Conservation (phyloP, 345 rosid genomes). For the Murraya koenigii region DNA sequence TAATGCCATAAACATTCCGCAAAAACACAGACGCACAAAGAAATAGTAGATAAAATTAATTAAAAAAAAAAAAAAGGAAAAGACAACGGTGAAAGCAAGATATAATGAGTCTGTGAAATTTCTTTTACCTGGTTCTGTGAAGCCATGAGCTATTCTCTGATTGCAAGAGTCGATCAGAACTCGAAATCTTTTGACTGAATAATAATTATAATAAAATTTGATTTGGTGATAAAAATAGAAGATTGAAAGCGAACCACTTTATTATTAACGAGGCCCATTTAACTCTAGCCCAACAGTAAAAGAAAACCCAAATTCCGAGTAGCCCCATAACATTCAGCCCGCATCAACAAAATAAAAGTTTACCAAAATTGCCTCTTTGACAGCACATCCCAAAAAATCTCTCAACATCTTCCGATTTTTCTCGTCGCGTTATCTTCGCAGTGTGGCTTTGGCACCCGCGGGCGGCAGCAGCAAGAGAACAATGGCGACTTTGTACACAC, state of each 20-base stretch:
- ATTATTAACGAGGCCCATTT: not conserved
- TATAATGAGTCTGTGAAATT: not conserved
- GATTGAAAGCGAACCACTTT: not conserved
- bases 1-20: too few species aligned
- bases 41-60: too few species aligned
- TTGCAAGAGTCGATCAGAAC: too few species aligned
- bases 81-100: too few species aligned
- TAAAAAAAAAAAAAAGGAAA: too few species aligned
- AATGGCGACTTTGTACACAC: constrained; percentile 3
- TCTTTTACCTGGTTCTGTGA: constrained; percentile 3
- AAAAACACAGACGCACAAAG: too few species aligned
- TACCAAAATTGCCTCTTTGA: not conserved
- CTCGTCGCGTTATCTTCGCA: not conserved
- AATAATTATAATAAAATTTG: too few species aligned
- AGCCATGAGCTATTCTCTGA: not conserved
- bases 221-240: too few species aligned
- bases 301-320: not conserved
- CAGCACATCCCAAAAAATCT: not conserved
- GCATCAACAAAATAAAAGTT: not conserved
- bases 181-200: too few species aligned
- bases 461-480: too few species aligned
- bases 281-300: not conserved
- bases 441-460: not conserved
- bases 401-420: not conserved
- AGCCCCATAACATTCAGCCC: not conserved